phyloP scores from a whole-genome alignment of 495 filamentous ascomycete genomes.

The Neurospora sp. region DNA sequence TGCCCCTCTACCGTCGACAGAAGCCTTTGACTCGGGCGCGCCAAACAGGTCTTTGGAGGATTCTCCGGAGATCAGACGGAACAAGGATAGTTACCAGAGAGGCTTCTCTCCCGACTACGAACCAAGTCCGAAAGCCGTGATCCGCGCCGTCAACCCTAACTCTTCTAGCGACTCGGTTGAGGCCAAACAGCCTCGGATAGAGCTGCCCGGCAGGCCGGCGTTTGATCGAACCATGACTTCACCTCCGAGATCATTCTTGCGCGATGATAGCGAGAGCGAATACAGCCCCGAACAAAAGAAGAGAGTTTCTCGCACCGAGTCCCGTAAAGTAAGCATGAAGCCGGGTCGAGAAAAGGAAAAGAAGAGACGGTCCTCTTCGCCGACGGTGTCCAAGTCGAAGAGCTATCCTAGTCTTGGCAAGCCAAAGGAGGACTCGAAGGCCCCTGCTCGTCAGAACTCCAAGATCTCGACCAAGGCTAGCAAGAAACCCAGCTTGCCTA shows the following conservation, averaged over 20 bases:
- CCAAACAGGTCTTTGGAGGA: background rate
- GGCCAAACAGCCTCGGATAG: background rate
- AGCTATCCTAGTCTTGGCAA: constrained; percentile 21
- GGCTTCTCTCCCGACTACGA: constrained; percentile 60
- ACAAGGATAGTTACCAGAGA: constrained; percentile 10
- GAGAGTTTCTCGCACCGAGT: constrained; percentile 7
- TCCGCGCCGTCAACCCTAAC: constrained; percentile 40
- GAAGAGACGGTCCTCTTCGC: constrained; percentile 17
- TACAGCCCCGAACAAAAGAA: constrained; percentile 17
- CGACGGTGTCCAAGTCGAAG: constrained; percentile 24
- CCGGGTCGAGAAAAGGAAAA: constrained; percentile 10
- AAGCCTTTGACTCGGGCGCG: background rate
- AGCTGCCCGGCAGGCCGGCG: constrained; percentile 13
- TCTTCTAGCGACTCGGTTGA: constrained; percentile 7
- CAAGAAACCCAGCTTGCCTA: constrained; percentile 37
- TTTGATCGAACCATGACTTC: constrained; percentile 6
- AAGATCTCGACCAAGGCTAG: constrained; percentile 26
- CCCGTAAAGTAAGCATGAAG: constrained; percentile 10
- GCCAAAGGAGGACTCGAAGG: constrained; percentile 6
- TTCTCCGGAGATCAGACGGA: background rate
- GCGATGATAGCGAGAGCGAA: constrained; percentile 30
- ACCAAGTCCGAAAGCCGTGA: constrained; percentile 48
- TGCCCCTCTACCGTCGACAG: constrained; percentile 6
- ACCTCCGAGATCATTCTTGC: constrained; percentile 25
- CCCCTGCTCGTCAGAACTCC: constrained; percentile 8